Conservation (phyloP, 2,329 filamentous ascomycete genomes). For the Colletotrichum limetticola region DNA sequence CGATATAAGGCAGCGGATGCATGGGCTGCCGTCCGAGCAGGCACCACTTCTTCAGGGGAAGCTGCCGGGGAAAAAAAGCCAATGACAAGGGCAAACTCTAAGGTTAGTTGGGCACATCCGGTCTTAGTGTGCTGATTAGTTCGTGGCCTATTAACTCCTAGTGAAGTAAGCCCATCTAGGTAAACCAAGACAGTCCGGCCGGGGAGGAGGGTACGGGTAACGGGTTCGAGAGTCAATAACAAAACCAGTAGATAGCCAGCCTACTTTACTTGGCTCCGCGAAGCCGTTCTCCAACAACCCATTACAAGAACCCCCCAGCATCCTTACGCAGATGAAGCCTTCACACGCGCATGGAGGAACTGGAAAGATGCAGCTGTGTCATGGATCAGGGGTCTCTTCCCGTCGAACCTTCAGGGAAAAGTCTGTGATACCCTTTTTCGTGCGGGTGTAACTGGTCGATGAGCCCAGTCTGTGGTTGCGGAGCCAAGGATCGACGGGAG, state of each 20-base stretch:
- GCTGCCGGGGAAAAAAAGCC: slow-evolving; percentile 4
- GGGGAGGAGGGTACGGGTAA: neutral
- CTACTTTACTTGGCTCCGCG: too few relatives aligned
- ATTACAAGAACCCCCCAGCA: neutral
- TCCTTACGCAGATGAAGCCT: slow-evolving; percentile 1
- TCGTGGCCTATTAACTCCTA: neutral
- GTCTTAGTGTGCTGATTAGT: neutral
- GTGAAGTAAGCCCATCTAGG: neutral
- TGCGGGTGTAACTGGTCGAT: neutral
- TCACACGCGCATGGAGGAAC: neutral
- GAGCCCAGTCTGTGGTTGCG: neutral
- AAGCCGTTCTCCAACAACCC: neutral
- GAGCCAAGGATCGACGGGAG: neutral
- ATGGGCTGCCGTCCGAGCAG: neutral
- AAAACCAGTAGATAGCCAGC: too few relatives aligned
- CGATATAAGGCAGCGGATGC: slow-evolving; percentile 12
- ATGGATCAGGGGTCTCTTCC: neutral
- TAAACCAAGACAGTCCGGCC: neutral
- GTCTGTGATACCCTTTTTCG: neutral
- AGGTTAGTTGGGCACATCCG: neutral
- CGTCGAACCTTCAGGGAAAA: neutral
- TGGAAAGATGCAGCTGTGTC: neutral
- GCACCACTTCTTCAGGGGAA: neutral
- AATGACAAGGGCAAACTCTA: neutral
- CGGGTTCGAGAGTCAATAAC: slow-evolving; percentile 12